These are phyloP conservation scores for Lichtheimia corymbifera DNA, from an alignment of 371 early-diverging fungal genomes.

Conservation along the genomic window DNA sequence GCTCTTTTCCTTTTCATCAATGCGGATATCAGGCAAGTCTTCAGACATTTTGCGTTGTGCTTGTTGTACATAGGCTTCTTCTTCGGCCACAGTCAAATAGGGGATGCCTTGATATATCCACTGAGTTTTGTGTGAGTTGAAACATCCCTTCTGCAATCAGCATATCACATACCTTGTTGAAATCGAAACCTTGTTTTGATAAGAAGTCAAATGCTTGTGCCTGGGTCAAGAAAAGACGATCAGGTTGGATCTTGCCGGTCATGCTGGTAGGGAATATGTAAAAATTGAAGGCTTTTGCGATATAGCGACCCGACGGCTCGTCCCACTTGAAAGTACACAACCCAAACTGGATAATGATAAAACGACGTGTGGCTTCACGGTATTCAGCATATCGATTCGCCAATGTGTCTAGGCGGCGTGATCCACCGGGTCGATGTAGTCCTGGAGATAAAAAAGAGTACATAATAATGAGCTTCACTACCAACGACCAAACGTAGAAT, in stretches of 20 bases:
- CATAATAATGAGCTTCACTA: background rate
- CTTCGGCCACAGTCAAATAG: slow-evolving; percentile 69
- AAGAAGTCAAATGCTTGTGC: slow-evolving; percentile 81
- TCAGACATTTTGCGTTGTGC: slow-evolving; percentile 42
- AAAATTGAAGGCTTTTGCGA: slow-evolving; percentile 85
- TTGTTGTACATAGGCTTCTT: slow-evolving; percentile 49
- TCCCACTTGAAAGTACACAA: slow-evolving; percentile 78
- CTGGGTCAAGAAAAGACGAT: slow-evolving; percentile 66
- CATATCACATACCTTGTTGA: slow-evolving; percentile 61
- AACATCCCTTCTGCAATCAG: background rate
- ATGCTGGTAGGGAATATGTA: slow-evolving; percentile 80
- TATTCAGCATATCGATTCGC: slow-evolving; percentile 70
- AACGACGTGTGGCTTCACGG: slow-evolving; percentile 57
- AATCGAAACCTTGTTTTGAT: slow-evolving; percentile 75
- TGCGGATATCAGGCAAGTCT: slow-evolving; percentile 59
- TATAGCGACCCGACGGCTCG: slow-evolving; percentile 57
- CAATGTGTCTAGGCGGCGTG: slow-evolving; percentile 48
- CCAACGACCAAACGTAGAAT: background rate
- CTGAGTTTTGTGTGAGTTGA: background rate
- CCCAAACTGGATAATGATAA: slow-evolving; percentile 79
- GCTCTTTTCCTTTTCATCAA: slow-evolving; percentile 58
- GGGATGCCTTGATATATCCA: slow-evolving; percentile 78
- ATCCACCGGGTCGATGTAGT: slow-evolving; percentile 37
- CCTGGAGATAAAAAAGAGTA: slow-evolving; percentile 22
- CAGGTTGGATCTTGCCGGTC: slow-evolving; percentile 60